Conservation (phyloP, 164 flowering plant species). For the Paratinospora sagittata region DNA sequence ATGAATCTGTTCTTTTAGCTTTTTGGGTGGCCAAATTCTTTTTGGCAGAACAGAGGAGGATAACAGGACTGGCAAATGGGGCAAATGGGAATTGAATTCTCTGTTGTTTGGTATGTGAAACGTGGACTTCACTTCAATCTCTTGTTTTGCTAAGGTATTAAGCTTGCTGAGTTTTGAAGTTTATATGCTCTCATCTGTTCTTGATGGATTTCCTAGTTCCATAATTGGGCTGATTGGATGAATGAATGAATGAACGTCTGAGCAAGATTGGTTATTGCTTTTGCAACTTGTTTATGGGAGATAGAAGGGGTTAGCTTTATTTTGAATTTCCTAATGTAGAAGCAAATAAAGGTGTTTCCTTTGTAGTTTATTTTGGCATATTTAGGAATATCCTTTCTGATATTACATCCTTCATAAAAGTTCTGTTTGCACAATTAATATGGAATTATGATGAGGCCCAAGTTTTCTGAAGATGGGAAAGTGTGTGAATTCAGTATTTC, state of each 20-base stretch:
- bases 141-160: neutral
- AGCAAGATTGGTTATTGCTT: neutral
- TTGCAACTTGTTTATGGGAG: neutral
- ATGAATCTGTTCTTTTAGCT: too few relatives aligned
- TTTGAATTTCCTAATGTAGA: slow-evolving; percentile 6
- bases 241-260: neutral
- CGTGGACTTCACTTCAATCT: neutral
- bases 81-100: neutral
- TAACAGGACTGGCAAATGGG: neutral
- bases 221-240: neutral
- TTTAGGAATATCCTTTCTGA: neutral
- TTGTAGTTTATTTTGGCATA: neutral
- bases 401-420: neutral
- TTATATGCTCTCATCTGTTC: neutral
- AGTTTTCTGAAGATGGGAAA: neutral
- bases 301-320: neutral
- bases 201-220: neutral
- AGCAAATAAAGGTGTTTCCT: slow-evolving; percentile 5
- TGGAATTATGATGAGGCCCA: neutral
- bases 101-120: neutral
- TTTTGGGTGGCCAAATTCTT: neutral
- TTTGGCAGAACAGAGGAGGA: neutral
- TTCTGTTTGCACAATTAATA: neutral
- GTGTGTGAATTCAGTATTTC: neutral
- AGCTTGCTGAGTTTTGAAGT: slow-evolving; percentile 8